Percentiles rank a stretch among this genome's conserved stretches.
phyloP scores from a whole-genome alignment of 1,139 yeast genomes.

The Kodamaea suecica region DNA sequence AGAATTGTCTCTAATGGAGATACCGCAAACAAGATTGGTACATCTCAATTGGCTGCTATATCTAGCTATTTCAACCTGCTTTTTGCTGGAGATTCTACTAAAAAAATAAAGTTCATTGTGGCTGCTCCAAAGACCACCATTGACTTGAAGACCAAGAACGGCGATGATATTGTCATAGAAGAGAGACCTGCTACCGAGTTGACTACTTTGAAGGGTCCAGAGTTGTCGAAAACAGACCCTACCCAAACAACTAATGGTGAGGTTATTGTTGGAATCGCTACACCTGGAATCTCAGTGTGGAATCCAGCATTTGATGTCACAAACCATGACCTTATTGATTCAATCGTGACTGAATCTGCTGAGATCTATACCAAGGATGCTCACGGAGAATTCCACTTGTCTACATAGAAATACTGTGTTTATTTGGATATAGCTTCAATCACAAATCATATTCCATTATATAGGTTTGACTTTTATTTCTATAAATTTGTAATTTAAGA shows the following conservation, averaged over 20 bases:
- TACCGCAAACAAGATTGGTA: conserved; percentile 96
- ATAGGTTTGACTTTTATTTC: not conserved
- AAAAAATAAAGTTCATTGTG: conserved; percentile 73
- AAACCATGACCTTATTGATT: conserved; percentile 76
- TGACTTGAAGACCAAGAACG: conserved; percentile 62
- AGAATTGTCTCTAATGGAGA: conserved; percentile 91
- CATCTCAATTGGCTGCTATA: conserved; percentile 79
- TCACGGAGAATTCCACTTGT: conserved; percentile 45
- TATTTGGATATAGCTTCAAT: too few species aligned
- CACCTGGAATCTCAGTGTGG: conserved; percentile 86
- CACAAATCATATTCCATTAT: not conserved
- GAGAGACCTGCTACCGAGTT: conserved; percentile 82
- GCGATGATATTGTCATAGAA: conserved; percentile 78
- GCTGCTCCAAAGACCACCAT: conserved; percentile 95
- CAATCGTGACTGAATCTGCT: conserved; percentile 77
- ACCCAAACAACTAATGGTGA: conserved; percentile 4
- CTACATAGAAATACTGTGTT: conserved; percentile 1
- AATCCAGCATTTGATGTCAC: conserved; percentile 97
- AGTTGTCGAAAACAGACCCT: conserved; percentile 11
- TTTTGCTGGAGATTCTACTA: conserved; percentile 38
- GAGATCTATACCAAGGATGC: conserved; percentile 48
- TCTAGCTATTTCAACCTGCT: conserved; percentile 38
- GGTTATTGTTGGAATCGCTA: conserved; percentile 70
- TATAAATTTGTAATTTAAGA: not conserved
- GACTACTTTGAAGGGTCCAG: conserved; percentile 69